phyloP scores from a whole-genome alignment of 345 rosid genomes.

The Iberis pinnata region DNA sequence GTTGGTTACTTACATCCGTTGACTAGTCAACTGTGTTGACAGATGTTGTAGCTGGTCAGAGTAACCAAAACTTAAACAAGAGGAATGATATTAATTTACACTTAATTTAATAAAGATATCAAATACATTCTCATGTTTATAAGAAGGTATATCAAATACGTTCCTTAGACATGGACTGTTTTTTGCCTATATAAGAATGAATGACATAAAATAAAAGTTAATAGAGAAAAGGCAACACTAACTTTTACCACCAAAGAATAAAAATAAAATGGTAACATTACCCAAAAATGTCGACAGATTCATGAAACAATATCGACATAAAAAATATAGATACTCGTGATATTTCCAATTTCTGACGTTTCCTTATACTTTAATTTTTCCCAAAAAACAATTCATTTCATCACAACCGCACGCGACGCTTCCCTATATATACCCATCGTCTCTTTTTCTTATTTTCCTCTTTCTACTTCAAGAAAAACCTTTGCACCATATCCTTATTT shows the following conservation, averaged over 20 bases:
- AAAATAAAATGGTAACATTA: conserved; percentile 34
- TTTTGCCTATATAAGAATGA: too few relatives aligned
- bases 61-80: background rate
- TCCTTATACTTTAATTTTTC: conserved; percentile 7
- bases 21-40: conserved; percentile 19
- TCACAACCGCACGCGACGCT: conserved; percentile 17
- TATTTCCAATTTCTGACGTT: conserved; percentile 22
- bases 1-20: background rate
- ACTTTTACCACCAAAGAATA: too few relatives aligned
- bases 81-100: background rate
- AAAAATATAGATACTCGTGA: conserved; percentile 12
- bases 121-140: too few relatives aligned
- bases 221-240: too few relatives aligned
- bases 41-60: conserved; percentile 1
- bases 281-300: conserved; percentile 40
- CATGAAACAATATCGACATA: conserved; percentile 11
- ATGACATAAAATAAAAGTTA: too few relatives aligned
- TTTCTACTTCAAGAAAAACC: conserved; percentile 5
- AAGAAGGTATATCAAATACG: too few relatives aligned
- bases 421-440: conserved; percentile 11
- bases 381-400: background rate
- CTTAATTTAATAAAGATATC: too few relatives aligned
- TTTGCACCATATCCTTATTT: background rate
- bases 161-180: too few relatives aligned
- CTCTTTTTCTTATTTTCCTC: background rate